Percentiles rank a stretch among this genome's conserved stretches.
phyloP scores from a whole-genome alignment of 768 basidiomycete genomes.

The Pulveroboletus ravenelii region DNA sequence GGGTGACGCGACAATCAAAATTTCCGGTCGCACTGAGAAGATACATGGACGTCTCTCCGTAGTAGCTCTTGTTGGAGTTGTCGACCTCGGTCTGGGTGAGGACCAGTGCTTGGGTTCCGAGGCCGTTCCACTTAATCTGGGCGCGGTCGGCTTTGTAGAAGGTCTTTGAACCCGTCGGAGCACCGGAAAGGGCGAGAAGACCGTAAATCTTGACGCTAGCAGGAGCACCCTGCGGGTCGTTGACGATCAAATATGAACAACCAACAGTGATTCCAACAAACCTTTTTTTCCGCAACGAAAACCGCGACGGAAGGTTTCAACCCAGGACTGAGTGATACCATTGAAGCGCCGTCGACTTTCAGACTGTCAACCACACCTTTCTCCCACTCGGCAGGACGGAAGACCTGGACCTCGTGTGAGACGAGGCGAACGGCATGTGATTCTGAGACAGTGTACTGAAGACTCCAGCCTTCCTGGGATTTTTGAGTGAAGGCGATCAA shows the following conservation, averaged over 20 bases:
- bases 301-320: slow-evolving; percentile 85
- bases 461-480: slow-evolving; percentile 84
- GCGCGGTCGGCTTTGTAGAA: slow-evolving; percentile 96
- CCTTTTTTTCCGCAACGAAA: slow-evolving; percentile 93
- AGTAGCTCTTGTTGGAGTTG: slow-evolving; percentile 95
- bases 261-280: slow-evolving; percentile 18
- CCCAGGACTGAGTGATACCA: slow-evolving; percentile 74
- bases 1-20: slow-evolving; percentile 82
- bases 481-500: slow-evolving; percentile 87
- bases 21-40: slow-evolving; percentile 88
- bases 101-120: slow-evolving; percentile 88
- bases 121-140: slow-evolving; percentile 92
- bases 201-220: slow-evolving; percentile 84
- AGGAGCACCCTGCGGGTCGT: slow-evolving; percentile 63
- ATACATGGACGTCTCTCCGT: slow-evolving; percentile 95
- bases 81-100: slow-evolving; percentile 96
- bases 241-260: not conserved
- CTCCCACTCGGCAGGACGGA: slow-evolving; percentile 72
- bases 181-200: slow-evolving; percentile 51
- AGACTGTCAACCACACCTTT: slow-evolving; percentile 80
- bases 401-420: slow-evolving; percentile 78
- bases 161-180: slow-evolving; percentile 83
- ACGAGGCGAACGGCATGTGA: slow-evolving; percentile 81
- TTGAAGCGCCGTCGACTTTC: slow-evolving; percentile 77
- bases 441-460: slow-evolving; percentile 89